Base-by-base conservation (phyloP, 1,284 basidiomycete species). In the Cystobasidium slooffiae region DNA sequence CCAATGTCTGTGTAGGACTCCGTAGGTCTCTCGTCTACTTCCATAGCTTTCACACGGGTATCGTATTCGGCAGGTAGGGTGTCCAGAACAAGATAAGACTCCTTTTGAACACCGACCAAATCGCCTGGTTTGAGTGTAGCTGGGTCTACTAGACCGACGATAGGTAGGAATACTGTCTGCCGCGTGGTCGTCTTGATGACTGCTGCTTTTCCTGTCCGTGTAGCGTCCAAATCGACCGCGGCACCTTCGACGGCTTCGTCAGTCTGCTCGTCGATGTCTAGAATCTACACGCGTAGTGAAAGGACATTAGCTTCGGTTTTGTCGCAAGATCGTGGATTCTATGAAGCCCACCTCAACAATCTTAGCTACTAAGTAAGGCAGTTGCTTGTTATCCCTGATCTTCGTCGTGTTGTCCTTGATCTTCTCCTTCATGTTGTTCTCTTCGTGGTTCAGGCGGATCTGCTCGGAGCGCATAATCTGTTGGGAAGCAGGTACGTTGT, bases 181-280 rank as follows among this genome's bases (percentile, higher is more conserved):
- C 97, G 90, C 6, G 96, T 99, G 0, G 93, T 95, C 1, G 96
- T 99, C 85, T 98, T 99, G 86, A 99, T 95, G 67, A 98, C 96
- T 6, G 96, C 97, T 80, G 94, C 97, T 86, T 98, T 97, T 55
- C 94, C 93, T 84, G 94, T 94, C 78, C 94, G 91, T 86, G 93
- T 91, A 20, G 92, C 92, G 82, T 97, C 93, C 68, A 96, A 85
- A 82, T 98, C 96, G 79, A 93, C 91, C 79, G 93, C 92, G 20
- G 94, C 94, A 24, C 84, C 84, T 62, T 83, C 82, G 75, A 95
- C 92, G 80, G 96, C 93, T 83, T 95, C 91, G 69, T 88, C 89
- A 82, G 95, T 92, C 65, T 84, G 82, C 14, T 94, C 92, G 81
- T 96, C 94, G 64, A 99, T 90, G 79, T 98, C 91, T 72, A 99